Evolutionary conservation across 768 basidiomycete genomes (phyloP).

Genomic region (Crepidotus variabilis): DNA sequence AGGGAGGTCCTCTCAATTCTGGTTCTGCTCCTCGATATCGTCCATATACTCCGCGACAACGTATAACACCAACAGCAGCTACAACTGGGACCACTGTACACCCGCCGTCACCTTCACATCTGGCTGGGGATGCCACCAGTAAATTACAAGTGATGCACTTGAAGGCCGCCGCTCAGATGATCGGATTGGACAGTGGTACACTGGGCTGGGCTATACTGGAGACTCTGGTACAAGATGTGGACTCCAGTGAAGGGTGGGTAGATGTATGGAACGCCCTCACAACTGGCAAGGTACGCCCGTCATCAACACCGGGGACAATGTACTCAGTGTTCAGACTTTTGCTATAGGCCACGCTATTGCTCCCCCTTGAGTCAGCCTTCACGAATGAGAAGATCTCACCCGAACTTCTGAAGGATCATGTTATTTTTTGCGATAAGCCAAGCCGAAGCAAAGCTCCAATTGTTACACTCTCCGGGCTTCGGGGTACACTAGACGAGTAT

Average conservation of each 20-base stretch:
- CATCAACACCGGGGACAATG: background rate
- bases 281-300: conserved; percentile 56
- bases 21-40: conserved; percentile 50
- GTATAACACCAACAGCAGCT: conserved; percentile 39
- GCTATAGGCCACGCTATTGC: conserved; percentile 69
- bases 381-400: conserved; percentile 56
- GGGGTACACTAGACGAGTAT: conserved; percentile 66
- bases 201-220: conserved; percentile 80
- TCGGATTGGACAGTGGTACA: conserved; percentile 61
- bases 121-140: conserved; percentile 57
- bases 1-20: conserved; percentile 12
- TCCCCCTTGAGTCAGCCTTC: conserved; percentile 63
- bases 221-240: conserved; percentile 48
- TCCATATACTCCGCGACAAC: conserved; percentile 75
- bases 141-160: conserved; percentile 71
- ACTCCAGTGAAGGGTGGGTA: conserved; percentile 60
- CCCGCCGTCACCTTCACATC: conserved; percentile 41
- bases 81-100: conserved; percentile 49
- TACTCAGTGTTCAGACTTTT: conserved; percentile 1
- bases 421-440: conserved; percentile 59
- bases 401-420: conserved; percentile 82
- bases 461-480: conserved; percentile 79
- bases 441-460: conserved; percentile 47
- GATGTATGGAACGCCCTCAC: conserved; percentile 65
- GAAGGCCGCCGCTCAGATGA: conserved; percentile 65